Conservation (phyloP, 1,284 basidiomycete species). For the Marasmius tenuissimus region DNA sequence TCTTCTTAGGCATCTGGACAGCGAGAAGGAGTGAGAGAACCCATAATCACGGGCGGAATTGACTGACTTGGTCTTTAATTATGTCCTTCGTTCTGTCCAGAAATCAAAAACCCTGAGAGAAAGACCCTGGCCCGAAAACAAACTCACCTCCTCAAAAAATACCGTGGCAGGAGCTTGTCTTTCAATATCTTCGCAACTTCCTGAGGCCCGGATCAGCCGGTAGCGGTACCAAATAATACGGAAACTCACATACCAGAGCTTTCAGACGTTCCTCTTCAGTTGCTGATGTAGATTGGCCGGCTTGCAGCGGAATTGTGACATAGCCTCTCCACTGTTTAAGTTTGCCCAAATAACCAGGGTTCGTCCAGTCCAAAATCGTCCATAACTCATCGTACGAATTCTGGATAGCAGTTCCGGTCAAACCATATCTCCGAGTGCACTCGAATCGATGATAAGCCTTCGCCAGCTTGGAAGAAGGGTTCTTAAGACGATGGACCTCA, state of each 20-base stretch:
- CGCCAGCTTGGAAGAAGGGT: conserved; percentile 62
- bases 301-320: conserved; percentile 64
- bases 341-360: conserved; percentile 67
- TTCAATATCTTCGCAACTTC: conserved; percentile 59
- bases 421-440: conserved; percentile 67
- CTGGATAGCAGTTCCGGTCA: conserved; percentile 86
- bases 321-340: conserved; percentile 68
- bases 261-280: conserved; percentile 61
- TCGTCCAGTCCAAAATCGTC: conserved; percentile 82
- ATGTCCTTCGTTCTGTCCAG: conserved; percentile 74
- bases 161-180: conserved; percentile 67
- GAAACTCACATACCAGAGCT: conserved; percentile 42
- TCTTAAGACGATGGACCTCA: conserved; percentile 84
- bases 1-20: conserved; percentile 73
- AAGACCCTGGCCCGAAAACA: background rate
- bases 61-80: conserved; percentile 66
- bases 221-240: background rate
- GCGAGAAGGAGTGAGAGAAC: conserved; percentile 15
- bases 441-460: conserved; percentile 62
- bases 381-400: conserved; percentile 84
- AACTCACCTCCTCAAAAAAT: conserved; percentile 72
- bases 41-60: background rate
- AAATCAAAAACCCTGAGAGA: background rate
- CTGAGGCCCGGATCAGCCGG: conserved; percentile 25
- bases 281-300: conserved; percentile 67